phyloP scores from a whole-genome alignment of 2,329 filamentous ascomycete species.

The Bipolaris sorokiniana region DNA sequence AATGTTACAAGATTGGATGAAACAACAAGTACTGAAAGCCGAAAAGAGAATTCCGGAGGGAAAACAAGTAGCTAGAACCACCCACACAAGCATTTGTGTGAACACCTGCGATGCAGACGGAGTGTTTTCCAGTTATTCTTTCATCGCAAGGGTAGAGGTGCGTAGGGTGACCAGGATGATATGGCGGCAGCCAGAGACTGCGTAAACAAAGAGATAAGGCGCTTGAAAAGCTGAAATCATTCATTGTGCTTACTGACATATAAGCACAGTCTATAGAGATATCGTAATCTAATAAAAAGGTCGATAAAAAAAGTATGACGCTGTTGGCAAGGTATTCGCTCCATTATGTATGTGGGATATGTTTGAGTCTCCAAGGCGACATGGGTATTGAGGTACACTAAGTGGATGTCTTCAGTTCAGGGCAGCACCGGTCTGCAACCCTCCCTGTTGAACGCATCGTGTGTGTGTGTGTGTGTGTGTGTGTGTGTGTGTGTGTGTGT shows the following conservation, averaged over 20 bases:
- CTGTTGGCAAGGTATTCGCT: slow-evolving; percentile 1
- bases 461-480: no score
- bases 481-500: no score
- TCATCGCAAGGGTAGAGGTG: not conserved
- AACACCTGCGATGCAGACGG: no score
- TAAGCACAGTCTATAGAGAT: slow-evolving; percentile 3
- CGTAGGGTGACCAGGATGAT: not conserved
- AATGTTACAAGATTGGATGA: not conserved
- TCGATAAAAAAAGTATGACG: not conserved
- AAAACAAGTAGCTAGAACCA: no score
- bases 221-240: not conserved
- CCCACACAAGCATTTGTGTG: not conserved
- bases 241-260: not conserved
- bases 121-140: no score
- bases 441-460: not conserved
- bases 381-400: not conserved
- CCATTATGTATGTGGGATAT: not conserved
- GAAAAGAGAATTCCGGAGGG: not conserved
- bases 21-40: not conserved
- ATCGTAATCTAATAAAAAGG: not conserved
- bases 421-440: not conserved
- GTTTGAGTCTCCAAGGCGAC: not conserved
- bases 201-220: not conserved
- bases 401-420: not conserved
- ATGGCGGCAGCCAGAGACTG: not conserved